Conservation (phyloP, 441 rosid species). For the Corymbia calophylla region DNA sequence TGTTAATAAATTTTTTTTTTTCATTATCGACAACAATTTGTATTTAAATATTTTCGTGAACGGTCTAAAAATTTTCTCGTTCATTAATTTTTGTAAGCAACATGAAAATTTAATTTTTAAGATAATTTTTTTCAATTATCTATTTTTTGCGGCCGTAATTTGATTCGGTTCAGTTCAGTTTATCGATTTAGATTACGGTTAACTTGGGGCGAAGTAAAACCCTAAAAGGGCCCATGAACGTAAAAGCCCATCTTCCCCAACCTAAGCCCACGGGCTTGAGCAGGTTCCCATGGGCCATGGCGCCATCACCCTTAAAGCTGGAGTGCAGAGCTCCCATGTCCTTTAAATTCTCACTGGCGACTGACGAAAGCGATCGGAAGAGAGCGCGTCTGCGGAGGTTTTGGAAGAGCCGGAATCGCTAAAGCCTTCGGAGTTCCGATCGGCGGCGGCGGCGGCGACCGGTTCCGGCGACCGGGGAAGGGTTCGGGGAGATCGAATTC, state of each 20-base stretch:
- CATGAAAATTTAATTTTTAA: accelerated
- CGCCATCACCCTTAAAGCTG: background rate
- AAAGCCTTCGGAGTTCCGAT: background rate
- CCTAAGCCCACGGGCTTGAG: background rate
- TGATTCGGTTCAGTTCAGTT: background rate
- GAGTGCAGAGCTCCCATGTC: background rate
- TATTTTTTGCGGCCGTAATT: background rate
- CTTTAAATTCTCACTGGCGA: background rate
- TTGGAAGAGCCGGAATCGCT: background rate
- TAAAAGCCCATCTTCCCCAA: too few relatives aligned
- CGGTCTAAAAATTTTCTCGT: too few relatives aligned
- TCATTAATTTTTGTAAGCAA: too few relatives aligned
- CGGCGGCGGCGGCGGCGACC: background rate
- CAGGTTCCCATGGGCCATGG: background rate
- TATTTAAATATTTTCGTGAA: too few relatives aligned
- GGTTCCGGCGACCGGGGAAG: background rate
- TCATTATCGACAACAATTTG: too few relatives aligned
- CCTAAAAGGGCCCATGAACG: too few relatives aligned
- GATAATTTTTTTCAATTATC: background rate
- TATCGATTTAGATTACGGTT: background rate
- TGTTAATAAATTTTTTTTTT: too few relatives aligned
- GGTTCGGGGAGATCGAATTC: background rate
- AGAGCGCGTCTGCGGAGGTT: background rate
- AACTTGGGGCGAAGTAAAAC: background rate
- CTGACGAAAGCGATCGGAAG: background rate